Base-by-base conservation (phyloP, 768 basidiomycete species). In the Lyophyllum decastes region DNA sequence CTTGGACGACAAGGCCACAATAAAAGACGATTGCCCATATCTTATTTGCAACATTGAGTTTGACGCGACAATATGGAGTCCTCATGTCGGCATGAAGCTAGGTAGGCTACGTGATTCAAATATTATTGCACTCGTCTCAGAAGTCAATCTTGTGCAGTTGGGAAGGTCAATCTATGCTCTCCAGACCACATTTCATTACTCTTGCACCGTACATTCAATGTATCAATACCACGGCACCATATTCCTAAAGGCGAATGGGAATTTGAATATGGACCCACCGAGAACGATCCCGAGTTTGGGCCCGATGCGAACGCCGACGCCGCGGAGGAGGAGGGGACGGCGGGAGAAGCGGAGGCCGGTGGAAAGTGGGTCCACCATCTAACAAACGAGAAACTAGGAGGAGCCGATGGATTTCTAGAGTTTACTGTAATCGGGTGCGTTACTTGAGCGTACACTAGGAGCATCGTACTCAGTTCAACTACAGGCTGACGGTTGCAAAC, bases 141-240 rank as follows among this genome's bases (percentile, higher is more conserved):
- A 48, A 55, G 54, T 43, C 49, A 56, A 44, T 35, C 33, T 11
- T 27, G 12, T 40, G 24, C 61, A 95, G 95, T 81, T 57, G 95
- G 92, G n/a, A 90, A 85, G 65, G 82, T 97, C 51, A 95, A 85
- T 65, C 78, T 97, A 19, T 95, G 84, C 63, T 96, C 95, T 2
- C 94, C 94, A 0, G 94, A 95, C 67, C 95, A 98, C 65, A 79
- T 97, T 52, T 92, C 94, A 1, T 78, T 98, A 16, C 90, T 98
- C 33, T 80, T 95, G 2, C 92, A 95, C 64, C 85, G 87, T 24
- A 97, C 92, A 6, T 98, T 97, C 79, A 98, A 98, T 71, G 90
- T 92, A 17, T 95, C 95, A 19, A 95, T 98, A 72, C 95, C 95
- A 2, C 85, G 90, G 55, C 85, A 92, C 67, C 94, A 97, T 70